These are phyloP conservation scores for Rhexocercosporidium sp. DNA, from an alignment of 2,329 filamentous ascomycete genomes.

Conservation along the genomic window DNA sequence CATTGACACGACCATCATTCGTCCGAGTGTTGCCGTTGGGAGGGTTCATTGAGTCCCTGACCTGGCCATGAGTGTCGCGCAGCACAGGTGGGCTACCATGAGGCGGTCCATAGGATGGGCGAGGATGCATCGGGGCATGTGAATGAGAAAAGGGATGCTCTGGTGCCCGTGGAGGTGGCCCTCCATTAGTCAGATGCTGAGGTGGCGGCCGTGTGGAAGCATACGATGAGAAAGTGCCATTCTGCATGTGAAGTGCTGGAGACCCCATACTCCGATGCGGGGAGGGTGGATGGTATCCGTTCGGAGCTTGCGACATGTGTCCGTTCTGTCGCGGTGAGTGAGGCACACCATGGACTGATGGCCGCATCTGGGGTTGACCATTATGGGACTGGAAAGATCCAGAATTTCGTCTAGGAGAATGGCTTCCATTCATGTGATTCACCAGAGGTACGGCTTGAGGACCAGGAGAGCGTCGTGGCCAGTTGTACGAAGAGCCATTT, in stretches of 20 bases:
- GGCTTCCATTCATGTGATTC: constrained; percentile 55
- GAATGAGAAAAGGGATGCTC: constrained; percentile 54
- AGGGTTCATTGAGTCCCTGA: constrained; percentile 33
- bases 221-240: constrained; percentile 38
- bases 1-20: constrained; percentile 53
- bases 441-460: constrained; percentile 50
- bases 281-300: constrained; percentile 44
- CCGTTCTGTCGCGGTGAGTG: constrained; percentile 52
- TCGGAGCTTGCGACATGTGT: constrained; percentile 50
- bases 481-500: constrained; percentile 52
- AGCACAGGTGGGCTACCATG: constrained; percentile 39
- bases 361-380: constrained; percentile 32
- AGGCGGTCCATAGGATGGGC: constrained; percentile 43
- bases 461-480: constrained; percentile 56
- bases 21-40: constrained; percentile 42
- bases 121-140: constrained; percentile 50
- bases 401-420: constrained; percentile 34
- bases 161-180: constrained; percentile 48
- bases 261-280: constrained; percentile 34
- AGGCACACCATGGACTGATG: constrained; percentile 38
- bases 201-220: constrained; percentile 41
- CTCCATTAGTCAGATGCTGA: constrained; percentile 44
- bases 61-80: constrained; percentile 40
- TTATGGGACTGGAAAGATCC: constrained; percentile 38
- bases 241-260: constrained; percentile 36